Percentiles rank a stretch among this genome's conserved stretches.
These are phyloP conservation scores for Lithospermum erythrorhizon DNA, from an alignment of 257 asterid species.

Conservation along the genomic window DNA sequence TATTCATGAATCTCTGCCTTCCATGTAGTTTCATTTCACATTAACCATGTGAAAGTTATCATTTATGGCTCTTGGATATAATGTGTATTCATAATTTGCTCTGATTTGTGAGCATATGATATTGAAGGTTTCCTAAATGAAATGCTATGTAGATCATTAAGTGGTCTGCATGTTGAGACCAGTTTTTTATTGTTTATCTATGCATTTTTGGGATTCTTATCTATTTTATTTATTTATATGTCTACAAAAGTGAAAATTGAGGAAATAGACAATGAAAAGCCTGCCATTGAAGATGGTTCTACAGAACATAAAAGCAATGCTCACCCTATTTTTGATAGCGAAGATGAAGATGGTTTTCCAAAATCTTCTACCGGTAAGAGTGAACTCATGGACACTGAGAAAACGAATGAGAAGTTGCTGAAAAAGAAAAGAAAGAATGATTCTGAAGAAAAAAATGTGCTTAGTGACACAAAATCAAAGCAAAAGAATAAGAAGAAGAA, in stretches of 20 bases:
- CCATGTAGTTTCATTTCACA: neutral
- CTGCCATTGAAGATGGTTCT: slow-evolving; percentile 24
- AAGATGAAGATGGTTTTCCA: slow-evolving; percentile 96
- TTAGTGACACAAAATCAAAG: neutral
- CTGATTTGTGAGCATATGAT: neutral
- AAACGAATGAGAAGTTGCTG: slow-evolving; percentile 18
- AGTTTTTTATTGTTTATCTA: neutral
- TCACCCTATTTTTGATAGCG: slow-evolving; percentile 50
- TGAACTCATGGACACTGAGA: slow-evolving; percentile 17
- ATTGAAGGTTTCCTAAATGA: neutral
- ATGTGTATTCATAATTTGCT: neutral
- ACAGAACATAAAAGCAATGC: slow-evolving; percentile 38
- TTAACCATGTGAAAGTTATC: neutral
- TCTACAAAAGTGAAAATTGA: slow-evolving; percentile 58
- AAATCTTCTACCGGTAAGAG: slow-evolving; percentile 23
- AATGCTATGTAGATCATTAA: no score
- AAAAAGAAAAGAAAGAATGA: slow-evolving; percentile 28
- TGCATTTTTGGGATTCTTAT: neutral
- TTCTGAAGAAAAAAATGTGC: neutral
- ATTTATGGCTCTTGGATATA: no score
- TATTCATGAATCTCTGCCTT: neutral
- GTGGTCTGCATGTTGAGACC: neutral
- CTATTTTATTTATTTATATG: neutral
- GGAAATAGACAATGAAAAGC: slow-evolving; percentile 75
- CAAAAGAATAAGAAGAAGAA: neutral